These are phyloP conservation scores for Hemerocallis citrina DNA, from an alignment of 106 monocot genomes.

Conservation along the genomic window DNA sequence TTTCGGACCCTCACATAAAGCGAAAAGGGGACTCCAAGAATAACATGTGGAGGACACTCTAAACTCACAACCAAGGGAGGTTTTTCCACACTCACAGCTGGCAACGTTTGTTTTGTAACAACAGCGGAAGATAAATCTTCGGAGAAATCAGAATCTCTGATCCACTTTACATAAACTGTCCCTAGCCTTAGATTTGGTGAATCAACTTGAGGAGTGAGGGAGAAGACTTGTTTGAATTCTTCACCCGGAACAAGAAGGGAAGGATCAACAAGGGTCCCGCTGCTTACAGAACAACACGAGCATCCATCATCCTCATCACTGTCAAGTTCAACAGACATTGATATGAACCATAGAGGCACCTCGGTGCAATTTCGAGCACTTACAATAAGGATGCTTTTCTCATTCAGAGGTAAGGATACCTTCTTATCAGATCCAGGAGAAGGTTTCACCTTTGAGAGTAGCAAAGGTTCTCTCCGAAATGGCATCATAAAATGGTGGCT, in stretches of 20 bases:
- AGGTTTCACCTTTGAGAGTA: constrained; percentile 53
- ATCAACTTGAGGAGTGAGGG: constrained; percentile 38
- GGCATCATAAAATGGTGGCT: constrained; percentile 69
- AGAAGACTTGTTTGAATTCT: constrained; percentile 74
- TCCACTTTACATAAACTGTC: constrained; percentile 46
- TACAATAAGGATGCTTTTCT: constrained; percentile 55
- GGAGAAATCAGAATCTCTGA: constrained; percentile 23
- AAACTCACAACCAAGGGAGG: constrained; percentile 61
- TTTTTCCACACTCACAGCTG: constrained; percentile 52
- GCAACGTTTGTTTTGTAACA: constrained; percentile 48
- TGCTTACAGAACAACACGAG: constrained; percentile 30
- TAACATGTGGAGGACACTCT: constrained; percentile 75
- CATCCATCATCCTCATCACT: constrained; percentile 6
- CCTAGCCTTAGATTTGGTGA: constrained; percentile 45
- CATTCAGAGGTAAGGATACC: constrained; percentile 44
- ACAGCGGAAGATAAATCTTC: constrained; percentile 14
- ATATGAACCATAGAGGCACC: constrained; percentile 52
- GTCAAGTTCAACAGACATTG: constrained; percentile 44
- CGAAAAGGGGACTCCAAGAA: constrained; percentile 71
- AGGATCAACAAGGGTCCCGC: constrained; percentile 17
- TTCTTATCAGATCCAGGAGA: constrained; percentile 21
- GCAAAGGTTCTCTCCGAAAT: constrained; percentile 70
- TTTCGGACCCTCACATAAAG: constrained; percentile 59
- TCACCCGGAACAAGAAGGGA: constrained; percentile 54
- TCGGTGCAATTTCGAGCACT: constrained; percentile 74